These are phyloP conservation scores for Lactarius indigo DNA, from an alignment of 768 basidiomycete genomes.

Conservation along the genomic window DNA sequence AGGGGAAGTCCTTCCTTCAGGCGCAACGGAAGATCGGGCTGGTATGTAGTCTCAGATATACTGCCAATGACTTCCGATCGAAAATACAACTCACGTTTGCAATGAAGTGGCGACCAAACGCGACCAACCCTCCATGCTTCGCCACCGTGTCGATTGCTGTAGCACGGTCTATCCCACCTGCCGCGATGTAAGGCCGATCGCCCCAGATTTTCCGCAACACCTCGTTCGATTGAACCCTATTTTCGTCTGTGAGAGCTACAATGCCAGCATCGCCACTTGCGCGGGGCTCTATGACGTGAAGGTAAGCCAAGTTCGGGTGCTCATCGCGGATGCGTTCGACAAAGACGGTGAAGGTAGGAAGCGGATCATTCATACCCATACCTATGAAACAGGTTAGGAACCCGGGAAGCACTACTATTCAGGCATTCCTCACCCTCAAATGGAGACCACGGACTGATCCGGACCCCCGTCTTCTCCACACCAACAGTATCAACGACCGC, in stretches of 20 bases:
- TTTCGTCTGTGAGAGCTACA: neutral
- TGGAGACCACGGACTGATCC: constrained; percentile 35
- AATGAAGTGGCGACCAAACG: constrained; percentile 17
- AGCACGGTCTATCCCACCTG: constrained; percentile 13
- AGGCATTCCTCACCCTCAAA: constrained; percentile 28
- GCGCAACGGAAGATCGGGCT: constrained; percentile 24
- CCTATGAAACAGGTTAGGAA: neutral
- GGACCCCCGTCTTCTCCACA: constrained; percentile 36
- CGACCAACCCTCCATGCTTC: constrained; percentile 14
- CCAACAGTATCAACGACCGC: constrained; percentile 39
- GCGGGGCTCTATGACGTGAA: constrained; percentile 9
- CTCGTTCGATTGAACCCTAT: neutral
- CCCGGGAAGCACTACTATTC: too few relatives aligned
- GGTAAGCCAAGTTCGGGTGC: constrained; percentile 11
- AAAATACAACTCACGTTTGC: constrained; percentile 10
- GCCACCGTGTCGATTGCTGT: constrained; percentile 1
- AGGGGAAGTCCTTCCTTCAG: constrained; percentile 4
- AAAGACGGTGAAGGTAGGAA: constrained; percentile 6
- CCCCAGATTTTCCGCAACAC: neutral
- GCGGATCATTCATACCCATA: constrained; percentile 19
- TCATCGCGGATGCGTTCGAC: constrained; percentile 6
- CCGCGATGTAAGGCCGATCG: constrained; percentile 6
- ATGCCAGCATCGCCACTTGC: neutral
- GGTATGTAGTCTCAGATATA: neutral
- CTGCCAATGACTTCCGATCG: neutral